These are phyloP conservation scores for Cyberlindnera nakhonratchasimensis DNA, from an alignment of 805 yeast genomes.

Conservation along the genomic window DNA sequence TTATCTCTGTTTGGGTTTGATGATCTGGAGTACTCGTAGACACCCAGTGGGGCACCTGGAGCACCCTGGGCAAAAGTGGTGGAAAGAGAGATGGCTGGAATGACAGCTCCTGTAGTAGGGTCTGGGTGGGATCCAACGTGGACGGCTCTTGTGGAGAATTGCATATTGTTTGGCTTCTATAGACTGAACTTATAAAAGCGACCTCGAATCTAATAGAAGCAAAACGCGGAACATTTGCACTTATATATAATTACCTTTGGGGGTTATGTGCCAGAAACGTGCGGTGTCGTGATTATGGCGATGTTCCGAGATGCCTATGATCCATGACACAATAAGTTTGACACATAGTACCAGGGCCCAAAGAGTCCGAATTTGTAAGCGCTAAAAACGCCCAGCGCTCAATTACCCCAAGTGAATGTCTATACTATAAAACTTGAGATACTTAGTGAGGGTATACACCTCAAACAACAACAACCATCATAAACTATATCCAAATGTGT, in stretches of 20 bases:
- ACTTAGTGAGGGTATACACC: too few relatives aligned
- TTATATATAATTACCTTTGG: too few relatives aligned
- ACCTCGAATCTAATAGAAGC: too few relatives aligned
- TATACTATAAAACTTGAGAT: too few relatives aligned
- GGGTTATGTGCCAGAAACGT: too few relatives aligned
- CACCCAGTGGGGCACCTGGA: conserved; percentile 75
- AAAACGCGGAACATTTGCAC: too few relatives aligned
- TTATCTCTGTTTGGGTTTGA: conserved; percentile 84
- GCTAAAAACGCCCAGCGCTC: too few relatives aligned
- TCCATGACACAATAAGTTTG: not conserved
- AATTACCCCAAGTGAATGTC: too few relatives aligned
- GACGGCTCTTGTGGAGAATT: conserved; percentile 76
- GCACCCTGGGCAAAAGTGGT: conserved; percentile 81
- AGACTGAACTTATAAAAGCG: not conserved
- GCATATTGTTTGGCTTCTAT: not conserved
- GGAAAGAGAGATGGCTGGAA: conserved; percentile 76
- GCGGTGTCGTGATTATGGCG: conserved; percentile 3
- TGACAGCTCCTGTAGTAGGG: conserved; percentile 79
- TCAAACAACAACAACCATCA: too few relatives aligned
- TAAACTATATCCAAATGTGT: too few relatives aligned
- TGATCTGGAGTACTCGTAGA: conserved; percentile 80
- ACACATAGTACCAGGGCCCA: not conserved
- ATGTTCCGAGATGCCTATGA: too few relatives aligned
- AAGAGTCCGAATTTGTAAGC: too few relatives aligned
- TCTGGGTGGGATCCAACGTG: conserved; percentile 78